Percentiles rank a stretch among this genome's conserved stretches.
Evolutionary conservation across 192 early-diverging fungal species (phyloP).

Genomic region (Coemansia sp.): DNA sequence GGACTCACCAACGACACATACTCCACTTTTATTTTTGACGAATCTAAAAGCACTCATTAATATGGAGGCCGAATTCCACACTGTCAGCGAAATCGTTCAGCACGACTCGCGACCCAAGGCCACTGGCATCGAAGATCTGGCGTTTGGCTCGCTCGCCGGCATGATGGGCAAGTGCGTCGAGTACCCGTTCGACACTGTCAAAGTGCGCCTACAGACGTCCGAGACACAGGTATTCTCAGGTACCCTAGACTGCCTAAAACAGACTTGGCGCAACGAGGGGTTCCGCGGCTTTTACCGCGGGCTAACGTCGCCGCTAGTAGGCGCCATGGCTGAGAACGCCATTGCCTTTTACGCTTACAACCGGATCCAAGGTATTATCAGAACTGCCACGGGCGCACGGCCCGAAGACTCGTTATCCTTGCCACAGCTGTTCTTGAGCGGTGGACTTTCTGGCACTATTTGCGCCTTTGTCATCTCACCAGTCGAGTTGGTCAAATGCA

Average conservation of each 20-base stretch:
- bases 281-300: slow-evolving; percentile 88
- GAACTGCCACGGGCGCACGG: slow-evolving; percentile 19
- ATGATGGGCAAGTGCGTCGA: slow-evolving; percentile 93
- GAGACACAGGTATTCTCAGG: slow-evolving; percentile 68
- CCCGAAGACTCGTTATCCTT: slow-evolving; percentile 57
- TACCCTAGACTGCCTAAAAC: slow-evolving; percentile 76
- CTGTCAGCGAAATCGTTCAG: slow-evolving; percentile 22
- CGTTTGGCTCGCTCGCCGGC: slow-evolving; percentile 69
- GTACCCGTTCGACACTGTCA: slow-evolving; percentile 95
- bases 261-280: slow-evolving; percentile 79
- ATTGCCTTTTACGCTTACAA: slow-evolving; percentile 87
- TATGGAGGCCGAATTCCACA: slow-evolving; percentile 52
- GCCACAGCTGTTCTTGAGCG: slow-evolving; percentile 75
- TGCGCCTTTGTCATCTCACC: slow-evolving; percentile 92
- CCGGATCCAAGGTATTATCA: slow-evolving; percentile 75
- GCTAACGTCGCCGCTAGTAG: slow-evolving; percentile 85
- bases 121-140: slow-evolving; percentile 42
- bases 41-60: neutral
- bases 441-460: slow-evolving; percentile 80
- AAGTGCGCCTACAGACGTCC: slow-evolving; percentile 87
- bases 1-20: neutral
- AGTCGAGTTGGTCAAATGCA: slow-evolving; percentile 95
- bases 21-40: neutral
- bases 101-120: slow-evolving; percentile 13
- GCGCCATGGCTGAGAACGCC: slow-evolving; percentile 94